Evolutionary conservation across 2,329 filamentous ascomycete genomes (phyloP), one percentile per base, ranked within the genome.

Genomic region (Neopestalotiopsis sp.): DNA sequence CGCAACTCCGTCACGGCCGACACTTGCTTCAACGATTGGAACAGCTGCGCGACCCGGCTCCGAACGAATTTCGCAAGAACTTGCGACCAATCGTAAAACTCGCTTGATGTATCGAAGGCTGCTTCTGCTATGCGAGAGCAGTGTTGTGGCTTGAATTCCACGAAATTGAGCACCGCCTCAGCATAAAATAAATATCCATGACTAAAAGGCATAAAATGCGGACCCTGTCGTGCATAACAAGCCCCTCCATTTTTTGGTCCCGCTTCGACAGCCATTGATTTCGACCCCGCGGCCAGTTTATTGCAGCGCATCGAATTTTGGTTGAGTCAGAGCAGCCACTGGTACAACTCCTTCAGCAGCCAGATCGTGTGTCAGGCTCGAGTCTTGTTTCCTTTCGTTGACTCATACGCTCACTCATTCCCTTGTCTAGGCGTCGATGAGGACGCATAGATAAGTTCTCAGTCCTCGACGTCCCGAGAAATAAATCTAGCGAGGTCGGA

Each of bases 241-340:
- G 40, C 62, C 62, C 62, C 62, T 65, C 62, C 62, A 65, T 20
- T 42, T 42, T 32, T 34, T 24, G 61, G 20, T 42, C 32, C 61
- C 32, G 32, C 5, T 63, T n/a, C 30, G 40, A 13, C n/a, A 24
- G 20, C 20, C 20, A 49, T 65, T 56, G 62, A 65, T 53, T 65
- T 65, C 38, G 30, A 57, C 64, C 64, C 64, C 64, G 64, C 64
- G 64, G 42, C 45, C 38, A 65, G 38, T 65, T 53, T 53, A 53
- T 53, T 53, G 38, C 42, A 65, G 42, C 30, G 62, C 62, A 45
- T 49, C 62, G 34, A 66, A 58, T 20, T 57, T 65, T 34, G 34
- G 49, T 66, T 66, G 64, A 66, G 28, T 66, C 64, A 66, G 64
- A 66, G 53, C 13, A 38, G 28, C 45, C n/a, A 56, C 34, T 28